Base-by-base conservation (phyloP, 129 eudicot species). In the Flaveria linearis region DNA sequence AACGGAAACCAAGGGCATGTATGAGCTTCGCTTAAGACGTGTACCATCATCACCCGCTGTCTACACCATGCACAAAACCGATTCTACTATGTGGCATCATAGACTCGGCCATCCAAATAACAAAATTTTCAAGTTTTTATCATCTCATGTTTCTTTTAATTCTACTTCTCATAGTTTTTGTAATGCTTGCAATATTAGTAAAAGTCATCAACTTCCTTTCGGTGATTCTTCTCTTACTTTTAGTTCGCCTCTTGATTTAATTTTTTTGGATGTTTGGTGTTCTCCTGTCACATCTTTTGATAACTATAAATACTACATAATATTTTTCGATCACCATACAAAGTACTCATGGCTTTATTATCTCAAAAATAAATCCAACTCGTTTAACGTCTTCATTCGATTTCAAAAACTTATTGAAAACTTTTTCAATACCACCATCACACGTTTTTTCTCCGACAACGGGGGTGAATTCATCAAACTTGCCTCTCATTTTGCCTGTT, bases 391-490 rank as follows among this genome's bases (percentile, higher is more conserved):
- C 13, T 36, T 65, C 16, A 33, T 71, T 52, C 7, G 43, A 47
- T 71, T 50, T 15, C 75, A 71, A 71, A 45, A 22, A 22, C 57
- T 69, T 22, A 39, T 69, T 69, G 74, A 69, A 42, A 42, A 46
- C 16, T 69, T 14, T 69, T 71, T 50, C 60, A 71, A 51, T 45
- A 50, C 62, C 7, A 45, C 22, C 46, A 47, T 53, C 33, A 71
- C 23, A 51, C 45, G 45, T 23, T 50, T 50, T 10, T 71, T 26
- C 6, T 69, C 53, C 12, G 61, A 69, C 17, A 69, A 46, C 9
- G 10, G 46, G 8, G 46, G 8, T 42, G 46, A 42, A 42, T 42
- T 42, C 9, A 42, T 42, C 9, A 42, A 42, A 42, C 46, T 42
- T 9, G 9, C 46, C 9, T 42, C 46, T 42, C 46, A 42, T 3